Percentiles rank a stretch among this genome's conserved stretches.
Conservation (phyloP, 768 basidiomycete species). For the Lanmaoa pseudosensibilis region DNA sequence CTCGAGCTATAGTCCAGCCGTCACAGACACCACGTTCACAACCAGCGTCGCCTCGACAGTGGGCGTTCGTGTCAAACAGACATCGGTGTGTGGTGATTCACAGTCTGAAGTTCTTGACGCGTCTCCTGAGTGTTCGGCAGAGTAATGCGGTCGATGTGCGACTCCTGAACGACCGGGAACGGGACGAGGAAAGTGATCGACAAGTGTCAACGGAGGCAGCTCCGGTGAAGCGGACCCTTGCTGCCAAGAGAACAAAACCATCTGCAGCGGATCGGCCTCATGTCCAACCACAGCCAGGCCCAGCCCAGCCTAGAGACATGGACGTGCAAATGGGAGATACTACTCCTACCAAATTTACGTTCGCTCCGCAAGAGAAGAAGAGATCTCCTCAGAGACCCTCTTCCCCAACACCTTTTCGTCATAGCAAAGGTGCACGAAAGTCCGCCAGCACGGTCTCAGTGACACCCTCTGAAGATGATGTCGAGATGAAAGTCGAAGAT, state of each 20-base stretch:
- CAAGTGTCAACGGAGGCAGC: not conserved
- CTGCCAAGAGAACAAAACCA: not conserved
- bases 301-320: not conserved
- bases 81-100: constrained; percentile 9
- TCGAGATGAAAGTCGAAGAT: constrained; percentile 15
- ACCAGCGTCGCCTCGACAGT: not conserved
- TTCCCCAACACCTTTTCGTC: not conserved
- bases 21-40: not conserved
- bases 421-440: not conserved
- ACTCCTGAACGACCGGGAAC: not conserved
- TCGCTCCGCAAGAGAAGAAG: not conserved
- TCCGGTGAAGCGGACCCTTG: not conserved
- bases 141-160: not conserved
- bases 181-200: not conserved
- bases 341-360: not conserved
- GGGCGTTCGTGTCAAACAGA: constrained; percentile 4
- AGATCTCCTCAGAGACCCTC: not conserved
- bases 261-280: not conserved
- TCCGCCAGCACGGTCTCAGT: not conserved
- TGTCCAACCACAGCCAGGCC: not conserved
- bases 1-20: not conserved
- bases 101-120: not conserved
- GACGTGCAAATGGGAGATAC: constrained; percentile 10
- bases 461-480: constrained; percentile 8
- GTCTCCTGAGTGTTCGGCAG: constrained; percentile 11